These are phyloP conservation scores for Linum usitatissimum DNA, from an alignment of 345 rosid genomes.

Conservation along the genomic window DNA sequence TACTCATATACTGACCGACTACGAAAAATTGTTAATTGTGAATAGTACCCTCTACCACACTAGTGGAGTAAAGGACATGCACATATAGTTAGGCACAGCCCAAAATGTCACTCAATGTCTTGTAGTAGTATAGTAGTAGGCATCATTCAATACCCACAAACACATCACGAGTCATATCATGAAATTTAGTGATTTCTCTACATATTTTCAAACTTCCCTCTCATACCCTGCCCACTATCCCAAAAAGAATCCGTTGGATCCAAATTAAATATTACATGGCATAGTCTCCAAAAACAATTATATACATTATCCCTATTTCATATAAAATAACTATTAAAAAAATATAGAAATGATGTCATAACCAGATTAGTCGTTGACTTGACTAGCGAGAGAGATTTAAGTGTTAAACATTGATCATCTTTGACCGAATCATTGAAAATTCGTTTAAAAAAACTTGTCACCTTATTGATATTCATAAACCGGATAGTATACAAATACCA, in stretches of 20 bases:
- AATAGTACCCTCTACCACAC: too few species aligned
- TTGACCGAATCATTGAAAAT: too few species aligned
- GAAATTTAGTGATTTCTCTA: neutral
- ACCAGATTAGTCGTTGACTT: too few species aligned
- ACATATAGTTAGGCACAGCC: neutral
- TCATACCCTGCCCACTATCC: constrained; percentile 7
- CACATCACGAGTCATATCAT: neutral
- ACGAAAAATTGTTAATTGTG: too few species aligned
- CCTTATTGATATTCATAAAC: too few species aligned
- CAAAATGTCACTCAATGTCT: neutral
- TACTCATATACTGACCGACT: too few species aligned
- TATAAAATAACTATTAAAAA: too few species aligned
- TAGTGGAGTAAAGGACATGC: neutral
- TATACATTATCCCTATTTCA: neutral
- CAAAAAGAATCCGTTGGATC: constrained; percentile 3
- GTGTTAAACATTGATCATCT: too few species aligned
- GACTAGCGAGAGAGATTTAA: too few species aligned
- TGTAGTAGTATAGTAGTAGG: neutral
- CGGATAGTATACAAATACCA: too few species aligned
- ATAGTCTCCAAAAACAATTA: neutral
- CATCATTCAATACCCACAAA: neutral
- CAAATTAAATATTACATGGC: neutral
- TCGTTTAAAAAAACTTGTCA: too few species aligned
- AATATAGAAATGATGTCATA: neutral
- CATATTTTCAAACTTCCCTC: neutral